Conservation (phyloP, 768 basidiomycete species). For the Cystofilobasidium macerans region DNA sequence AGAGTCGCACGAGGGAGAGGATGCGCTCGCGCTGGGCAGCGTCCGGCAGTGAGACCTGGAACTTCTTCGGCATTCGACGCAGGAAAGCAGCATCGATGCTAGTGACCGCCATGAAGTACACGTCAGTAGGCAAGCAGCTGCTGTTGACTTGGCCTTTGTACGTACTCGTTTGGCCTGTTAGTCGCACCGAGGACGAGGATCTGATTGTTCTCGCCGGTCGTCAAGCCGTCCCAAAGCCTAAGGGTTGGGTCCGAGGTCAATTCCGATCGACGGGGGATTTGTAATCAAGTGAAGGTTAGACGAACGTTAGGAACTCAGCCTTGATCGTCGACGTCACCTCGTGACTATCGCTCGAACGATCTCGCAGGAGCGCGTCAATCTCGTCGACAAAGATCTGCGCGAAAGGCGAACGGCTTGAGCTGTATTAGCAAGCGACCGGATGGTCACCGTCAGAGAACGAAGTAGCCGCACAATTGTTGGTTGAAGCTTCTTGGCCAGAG, state of each 20-base stretch:
- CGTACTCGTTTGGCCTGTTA: constrained; percentile 73
- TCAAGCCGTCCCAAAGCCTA: constrained; percentile 90
- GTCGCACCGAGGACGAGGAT: constrained; percentile 90
- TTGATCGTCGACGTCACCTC: constrained; percentile 99
- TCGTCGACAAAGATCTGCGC: constrained; percentile 92
- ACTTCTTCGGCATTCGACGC: constrained; percentile 86
- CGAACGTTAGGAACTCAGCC: constrained; percentile 53
- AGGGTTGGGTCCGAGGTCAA: background rate
- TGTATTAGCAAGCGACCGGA: background rate
- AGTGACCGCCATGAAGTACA: constrained; percentile 48
- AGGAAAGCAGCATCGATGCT: constrained; percentile 39
- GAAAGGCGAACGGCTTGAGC: too few relatives aligned
- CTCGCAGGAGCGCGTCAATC: constrained; percentile 88
- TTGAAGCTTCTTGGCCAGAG: constrained; percentile 82
- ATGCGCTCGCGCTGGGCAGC: constrained; percentile 71
- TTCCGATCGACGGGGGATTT: constrained; percentile 1
- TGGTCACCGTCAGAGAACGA: background rate
- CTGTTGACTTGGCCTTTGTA: too few relatives aligned
- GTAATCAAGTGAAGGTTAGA: background rate
- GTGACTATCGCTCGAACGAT: constrained; percentile 77
- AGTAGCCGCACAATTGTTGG: constrained; percentile 67
- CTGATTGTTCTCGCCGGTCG: constrained; percentile 58
- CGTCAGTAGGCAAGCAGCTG: constrained; percentile 48
- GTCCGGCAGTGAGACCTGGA: constrained; percentile 71
- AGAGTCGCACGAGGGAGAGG: constrained; percentile 53